phyloP scores from a whole-genome alignment of 768 basidiomycete genomes.

The Zangia roseola region DNA sequence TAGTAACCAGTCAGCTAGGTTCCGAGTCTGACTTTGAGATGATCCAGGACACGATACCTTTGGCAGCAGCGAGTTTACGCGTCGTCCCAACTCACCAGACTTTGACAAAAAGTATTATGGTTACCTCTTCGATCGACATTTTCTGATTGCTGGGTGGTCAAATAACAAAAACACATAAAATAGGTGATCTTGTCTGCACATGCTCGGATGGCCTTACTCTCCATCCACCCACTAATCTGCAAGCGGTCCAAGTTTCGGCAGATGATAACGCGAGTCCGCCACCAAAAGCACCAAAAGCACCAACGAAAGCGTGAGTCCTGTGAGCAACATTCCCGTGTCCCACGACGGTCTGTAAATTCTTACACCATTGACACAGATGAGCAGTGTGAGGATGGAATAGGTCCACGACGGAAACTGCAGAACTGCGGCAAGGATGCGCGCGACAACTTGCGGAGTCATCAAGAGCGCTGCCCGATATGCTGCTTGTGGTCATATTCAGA shows the following conservation, averaged over 20 bases:
- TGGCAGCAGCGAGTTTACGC: no score
- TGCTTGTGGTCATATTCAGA: slow-evolving; percentile 29
- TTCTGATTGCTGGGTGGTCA: neutral
- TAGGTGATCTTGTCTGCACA: neutral
- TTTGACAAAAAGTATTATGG: no score
- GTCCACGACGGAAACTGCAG: slow-evolving; percentile 55
- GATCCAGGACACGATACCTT: no score
- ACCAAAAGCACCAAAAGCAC: slow-evolving; percentile 52
- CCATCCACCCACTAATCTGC: slow-evolving; percentile 71
- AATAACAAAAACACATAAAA: neutral
- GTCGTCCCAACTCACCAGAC: neutral
- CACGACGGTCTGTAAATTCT: slow-evolving; percentile 26
- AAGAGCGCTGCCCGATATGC: slow-evolving; percentile 79
- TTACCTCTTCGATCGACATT: slow-evolving; percentile 1
- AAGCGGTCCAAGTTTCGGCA: slow-evolving; percentile 61
- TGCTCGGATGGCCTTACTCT: slow-evolving; percentile 38
- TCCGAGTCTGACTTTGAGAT: no score
- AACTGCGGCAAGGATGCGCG: slow-evolving; percentile 55
- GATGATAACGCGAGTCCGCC: slow-evolving; percentile 55
- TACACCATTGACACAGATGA: slow-evolving; percentile 58
- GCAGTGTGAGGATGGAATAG: slow-evolving; percentile 45
- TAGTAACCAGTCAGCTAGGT: no score
- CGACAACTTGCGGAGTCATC: slow-evolving; percentile 57
- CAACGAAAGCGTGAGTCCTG: slow-evolving; percentile 43
- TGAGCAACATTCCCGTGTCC: slow-evolving; percentile 1